These are phyloP conservation scores for Tuber calosporum DNA, from an alignment of 495 filamentous ascomycete species.

Conservation along the genomic window DNA sequence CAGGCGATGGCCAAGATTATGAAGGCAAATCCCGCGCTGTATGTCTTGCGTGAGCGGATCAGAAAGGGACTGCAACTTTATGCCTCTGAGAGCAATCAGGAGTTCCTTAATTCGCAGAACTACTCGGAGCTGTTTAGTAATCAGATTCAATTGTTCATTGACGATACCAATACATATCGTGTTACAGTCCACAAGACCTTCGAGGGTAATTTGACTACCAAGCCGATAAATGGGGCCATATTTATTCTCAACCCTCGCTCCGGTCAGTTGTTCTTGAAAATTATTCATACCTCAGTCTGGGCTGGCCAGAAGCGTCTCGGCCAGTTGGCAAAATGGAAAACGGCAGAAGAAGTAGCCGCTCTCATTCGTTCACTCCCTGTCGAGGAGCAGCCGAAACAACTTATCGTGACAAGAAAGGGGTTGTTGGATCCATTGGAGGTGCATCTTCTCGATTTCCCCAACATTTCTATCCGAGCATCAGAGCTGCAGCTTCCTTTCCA, in stretches of 20 bases:
- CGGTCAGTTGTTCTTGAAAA: conserved; percentile 96
- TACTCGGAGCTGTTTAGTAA: conserved; percentile 99
- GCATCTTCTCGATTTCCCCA: conserved; percentile 95
- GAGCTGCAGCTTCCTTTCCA: conserved; percentile 98
- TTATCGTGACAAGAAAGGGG: conserved; percentile 97
- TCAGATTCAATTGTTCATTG: conserved; percentile 97
- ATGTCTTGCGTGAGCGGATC: conserved; percentile 95
- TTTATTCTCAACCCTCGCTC: conserved; percentile 99
- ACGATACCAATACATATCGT: conserved; percentile 98
- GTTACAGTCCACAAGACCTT: conserved; percentile 99
- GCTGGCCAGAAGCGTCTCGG: conserved; percentile 98
- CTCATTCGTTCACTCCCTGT: conserved; percentile 94
- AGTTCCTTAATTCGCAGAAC: conserved; percentile 99
- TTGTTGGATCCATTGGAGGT: conserved; percentile 96
- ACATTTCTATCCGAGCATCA: conserved; percentile 97
- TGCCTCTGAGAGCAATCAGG: conserved; percentile 97
- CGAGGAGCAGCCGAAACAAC: conserved; percentile 97
- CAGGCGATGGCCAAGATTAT: conserved; percentile 99
- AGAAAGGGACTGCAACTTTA: conserved; percentile 97
- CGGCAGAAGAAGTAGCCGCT: conserved; percentile 97
- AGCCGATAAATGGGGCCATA: conserved; percentile 99
- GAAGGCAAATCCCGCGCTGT: conserved; percentile 97
- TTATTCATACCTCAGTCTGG: conserved; percentile 99
- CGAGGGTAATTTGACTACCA: conserved; percentile 97
- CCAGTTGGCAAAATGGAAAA: conserved; percentile 99